A percentile compares a stretch with the other conserved stretches of the same genome.
Evolutionary conservation across 352 stramenopile genomes (phyloP).

Genomic region (Pythium utonaiense): DNA sequence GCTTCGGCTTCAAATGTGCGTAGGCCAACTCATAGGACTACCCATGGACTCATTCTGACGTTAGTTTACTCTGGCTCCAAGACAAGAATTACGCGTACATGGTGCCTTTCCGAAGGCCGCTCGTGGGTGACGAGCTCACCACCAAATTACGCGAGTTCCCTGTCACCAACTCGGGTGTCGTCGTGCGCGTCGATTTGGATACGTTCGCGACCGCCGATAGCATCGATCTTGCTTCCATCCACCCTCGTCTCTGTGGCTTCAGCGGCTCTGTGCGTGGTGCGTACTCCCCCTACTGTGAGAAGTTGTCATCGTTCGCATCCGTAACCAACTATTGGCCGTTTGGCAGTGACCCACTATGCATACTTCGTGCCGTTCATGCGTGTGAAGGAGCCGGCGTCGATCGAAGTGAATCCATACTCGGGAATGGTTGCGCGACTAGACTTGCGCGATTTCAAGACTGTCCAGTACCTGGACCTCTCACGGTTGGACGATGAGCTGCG

Average conservation of each 20-base stretch:
- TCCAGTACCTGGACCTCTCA: conserved; percentile 53
- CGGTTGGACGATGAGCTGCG: conserved; percentile 42
- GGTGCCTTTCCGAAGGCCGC: conserved; percentile 44
- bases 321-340: too few relatives aligned
- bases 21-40: too few relatives aligned
- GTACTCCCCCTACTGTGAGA: neutral
- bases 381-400: conserved; percentile 29
- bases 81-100: conserved; percentile 65
- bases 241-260: conserved; percentile 58
- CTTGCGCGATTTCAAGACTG: conserved; percentile 52
- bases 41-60: neutral
- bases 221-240: conserved; percentile 47
- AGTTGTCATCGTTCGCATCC: too few relatives aligned
- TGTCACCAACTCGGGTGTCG: conserved; percentile 52
- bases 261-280: conserved; percentile 56
- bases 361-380: conserved; percentile 79
- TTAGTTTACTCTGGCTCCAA: conserved; percentile 11
- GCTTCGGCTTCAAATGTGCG: conserved; percentile 55
- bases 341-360: conserved; percentile 53
- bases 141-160: conserved; percentile 71
- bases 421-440: conserved; percentile 58
- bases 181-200: conserved; percentile 54
- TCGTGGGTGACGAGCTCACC: conserved; percentile 43
- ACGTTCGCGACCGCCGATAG: conserved; percentile 38
- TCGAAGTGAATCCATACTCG: conserved; percentile 55